phyloP scores from a whole-genome alignment of 768 basidiomycete genomes.

The Psilocybe cubensis region DNA sequence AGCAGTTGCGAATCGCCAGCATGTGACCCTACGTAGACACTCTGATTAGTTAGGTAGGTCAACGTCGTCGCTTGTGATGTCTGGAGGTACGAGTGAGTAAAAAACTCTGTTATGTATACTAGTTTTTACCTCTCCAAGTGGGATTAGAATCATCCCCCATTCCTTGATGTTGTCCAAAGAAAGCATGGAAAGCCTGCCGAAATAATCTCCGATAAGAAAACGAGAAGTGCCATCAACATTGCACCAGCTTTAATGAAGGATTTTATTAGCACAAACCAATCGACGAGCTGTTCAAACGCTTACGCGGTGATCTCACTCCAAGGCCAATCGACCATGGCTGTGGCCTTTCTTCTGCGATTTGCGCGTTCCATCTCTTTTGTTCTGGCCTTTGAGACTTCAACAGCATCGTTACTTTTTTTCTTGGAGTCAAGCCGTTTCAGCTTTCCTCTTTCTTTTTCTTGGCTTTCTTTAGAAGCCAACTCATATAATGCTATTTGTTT shows the following conservation, averaged over 20 bases:
- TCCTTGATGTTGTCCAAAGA: conserved; percentile 49
- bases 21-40: conserved; percentile 81
- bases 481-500: conserved; percentile 67
- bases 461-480: conserved; percentile 46
- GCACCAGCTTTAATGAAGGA: conserved; percentile 47
- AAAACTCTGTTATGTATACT: not conserved
- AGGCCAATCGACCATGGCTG: conserved; percentile 69
- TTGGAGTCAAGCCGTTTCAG: conserved; percentile 53
- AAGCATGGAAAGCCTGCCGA: conserved; percentile 73
- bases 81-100: conserved; percentile 35
- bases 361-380: conserved; percentile 63
- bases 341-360: conserved; percentile 54
- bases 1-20: conserved; percentile 81
- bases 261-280: not conserved
- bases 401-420: conserved; percentile 47
- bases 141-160: conserved; percentile 53
- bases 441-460: conserved; percentile 59
- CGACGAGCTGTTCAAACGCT: conserved; percentile 24
- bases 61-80: conserved; percentile 72
- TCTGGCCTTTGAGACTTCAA: conserved; percentile 48
- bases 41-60: conserved; percentile 71
- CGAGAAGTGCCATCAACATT: conserved; percentile 48
- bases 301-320: conserved; percentile 77
- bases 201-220: conserved; percentile 70
- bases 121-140: conserved; percentile 68